A percentile compares a stretch with the other conserved stretches of the same genome.
These are phyloP conservation scores for Kwoniella pini DNA, from an alignment of 768 basidiomycete species.

Conservation along the genomic window DNA sequence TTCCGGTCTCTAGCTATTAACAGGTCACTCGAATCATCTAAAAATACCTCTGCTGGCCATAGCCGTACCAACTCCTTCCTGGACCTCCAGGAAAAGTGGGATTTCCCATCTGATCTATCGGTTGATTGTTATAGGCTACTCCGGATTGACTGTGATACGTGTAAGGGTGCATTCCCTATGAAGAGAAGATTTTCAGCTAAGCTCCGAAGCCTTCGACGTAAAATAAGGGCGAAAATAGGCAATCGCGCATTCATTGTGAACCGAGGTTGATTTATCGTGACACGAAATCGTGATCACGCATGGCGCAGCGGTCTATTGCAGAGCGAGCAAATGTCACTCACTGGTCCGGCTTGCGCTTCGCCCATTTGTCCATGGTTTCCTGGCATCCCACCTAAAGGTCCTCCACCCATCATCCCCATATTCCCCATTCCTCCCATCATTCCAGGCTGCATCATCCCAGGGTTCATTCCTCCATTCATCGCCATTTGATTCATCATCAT, in stretches of 20 bases:
- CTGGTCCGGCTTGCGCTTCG: slow-evolving; percentile 46
- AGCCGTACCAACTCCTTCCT: slow-evolving; percentile 40
- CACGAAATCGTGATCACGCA: too few species aligned
- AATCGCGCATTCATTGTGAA: too few species aligned
- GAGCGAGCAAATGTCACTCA: slow-evolving; percentile 20
- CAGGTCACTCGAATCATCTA: slow-evolving; percentile 6
- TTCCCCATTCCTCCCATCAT: neutral
- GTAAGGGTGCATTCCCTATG: slow-evolving; percentile 51
- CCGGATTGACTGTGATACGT: slow-evolving; percentile 38
- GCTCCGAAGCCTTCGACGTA: too few species aligned
- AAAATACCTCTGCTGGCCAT: slow-evolving; percentile 38
- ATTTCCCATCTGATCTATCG: slow-evolving; percentile 46
- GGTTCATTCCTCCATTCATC: slow-evolving; percentile 27
- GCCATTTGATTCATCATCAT: slow-evolving; percentile 31
- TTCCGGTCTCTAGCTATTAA: neutral
- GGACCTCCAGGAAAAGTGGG: slow-evolving; percentile 46
- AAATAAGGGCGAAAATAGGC: too few species aligned
- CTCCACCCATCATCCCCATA: slow-evolving; percentile 20
- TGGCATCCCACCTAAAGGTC: slow-evolving; percentile 18
- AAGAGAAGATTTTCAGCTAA: neutral
- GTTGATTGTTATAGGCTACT: slow-evolving; percentile 42
- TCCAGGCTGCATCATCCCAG: slow-evolving; percentile 12
- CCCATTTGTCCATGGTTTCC: slow-evolving; percentile 27
- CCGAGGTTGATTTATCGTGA: too few species aligned
- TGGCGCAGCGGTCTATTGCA: too few species aligned